Evolutionary conservation across 495 filamentous ascomycete species (phyloP), one percentile per base, ranked within the genome.

Genomic region (Penicillium subrubescens): DNA sequence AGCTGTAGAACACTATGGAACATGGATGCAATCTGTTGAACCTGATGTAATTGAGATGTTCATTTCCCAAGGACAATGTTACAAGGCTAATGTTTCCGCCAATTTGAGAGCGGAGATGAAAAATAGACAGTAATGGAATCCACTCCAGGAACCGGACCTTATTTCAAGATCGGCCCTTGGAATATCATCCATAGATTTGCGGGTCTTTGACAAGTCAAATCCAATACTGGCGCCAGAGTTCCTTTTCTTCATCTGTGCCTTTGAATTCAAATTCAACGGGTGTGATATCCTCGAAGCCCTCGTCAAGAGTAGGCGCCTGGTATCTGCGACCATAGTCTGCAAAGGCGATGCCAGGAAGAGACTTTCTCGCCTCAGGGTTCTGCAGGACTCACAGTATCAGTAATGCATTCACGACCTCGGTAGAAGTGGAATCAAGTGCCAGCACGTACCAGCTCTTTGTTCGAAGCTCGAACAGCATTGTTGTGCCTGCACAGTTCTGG

Each of bases 401-500:
- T 51, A 12, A 5, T 33, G 8, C 19, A 21, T 55, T 15, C 8
- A 11, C 34, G 53, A 27, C 33, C n/a, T 11, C 43, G 14, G 23
- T 19, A 39, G 14, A 15, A 58, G 44, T 21, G 25, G 39, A 52
- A 59, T 21, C 27, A 19, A 48, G 51, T 12, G 44, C 39, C 25
- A 44, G 8, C 27, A 61, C 70, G 21, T 57, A 79, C 77, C 62
- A 81, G 63, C 54, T 66, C 70, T 63, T 73, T 72, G 70, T 92
- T 92, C 57, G 94, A 78, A 0, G 92, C 88, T 67, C 95, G 85
- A 34, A 96, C 92, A 0, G 87, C 87, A 71, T 95, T 90, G 71
- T 99, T 98, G 76, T 99, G 95, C 72, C 90, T 86, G 76, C 93
- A 97, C 5, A 98, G 67, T 41, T 84, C 83, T 11, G 86, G 70